phyloP scores from a whole-genome alignment of 495 filamentous ascomycete genomes.

The Penicillium robsamsonii region DNA sequence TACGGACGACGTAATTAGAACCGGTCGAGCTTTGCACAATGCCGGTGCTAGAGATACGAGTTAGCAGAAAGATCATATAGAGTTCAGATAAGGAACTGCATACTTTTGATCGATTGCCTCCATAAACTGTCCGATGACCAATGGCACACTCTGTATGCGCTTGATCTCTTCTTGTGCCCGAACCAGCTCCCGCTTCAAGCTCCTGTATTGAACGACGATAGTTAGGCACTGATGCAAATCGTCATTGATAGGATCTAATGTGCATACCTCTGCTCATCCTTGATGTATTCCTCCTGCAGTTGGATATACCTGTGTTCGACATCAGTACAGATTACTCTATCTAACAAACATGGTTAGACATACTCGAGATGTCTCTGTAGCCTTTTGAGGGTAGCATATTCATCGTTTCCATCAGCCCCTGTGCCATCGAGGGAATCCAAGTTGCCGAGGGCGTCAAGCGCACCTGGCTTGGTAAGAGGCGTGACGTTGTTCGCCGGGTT shows the following conservation, averaged over 20 bases:
- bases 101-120: conserved; percentile 99
- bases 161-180: conserved; percentile 99
- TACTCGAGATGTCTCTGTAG: conserved; percentile 94
- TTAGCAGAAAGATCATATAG: conserved; percentile 24
- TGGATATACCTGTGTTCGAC: conserved; percentile 72
- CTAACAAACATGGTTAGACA: conserved; percentile 19
- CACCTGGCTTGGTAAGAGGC: conserved; percentile 72
- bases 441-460: conserved; percentile 80
- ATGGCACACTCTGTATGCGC: conserved; percentile 94
- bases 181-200: conserved; percentile 94
- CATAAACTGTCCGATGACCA: conserved; percentile 99
- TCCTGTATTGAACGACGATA: conserved; percentile 52
- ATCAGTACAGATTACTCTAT: conserved; percentile 29
- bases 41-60: conserved; percentile 65
- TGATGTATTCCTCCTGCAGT: conserved; percentile 99
- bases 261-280: conserved; percentile 91
- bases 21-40: conserved; percentile 98
- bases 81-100: conserved; percentile 17
- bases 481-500: conserved; percentile 68
- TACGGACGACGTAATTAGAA: conserved; percentile 98
- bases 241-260: not conserved
- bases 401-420: conserved; percentile 77
- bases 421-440: conserved; percentile 84
- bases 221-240: conserved; percentile 9
- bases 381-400: conserved; percentile 93